Percentiles rank a stretch among this genome's conserved stretches.
phyloP scores from a whole-genome alignment of 345 rosid genomes.

The Hibiscus syriacus region DNA sequence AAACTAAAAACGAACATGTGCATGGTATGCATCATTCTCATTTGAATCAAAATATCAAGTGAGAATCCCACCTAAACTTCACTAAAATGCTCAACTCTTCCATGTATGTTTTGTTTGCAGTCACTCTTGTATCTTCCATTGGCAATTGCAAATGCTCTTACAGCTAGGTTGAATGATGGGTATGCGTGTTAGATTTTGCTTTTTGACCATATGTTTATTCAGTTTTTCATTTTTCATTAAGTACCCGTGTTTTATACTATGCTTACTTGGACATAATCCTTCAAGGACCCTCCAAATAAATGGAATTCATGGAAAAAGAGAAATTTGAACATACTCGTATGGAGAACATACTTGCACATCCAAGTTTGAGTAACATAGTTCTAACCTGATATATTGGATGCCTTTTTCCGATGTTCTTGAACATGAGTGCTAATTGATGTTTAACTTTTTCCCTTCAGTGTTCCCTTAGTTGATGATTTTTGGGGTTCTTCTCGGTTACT shows the following conservation, averaged over 20 bases:
- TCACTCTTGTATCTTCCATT: slow-evolving; percentile 86
- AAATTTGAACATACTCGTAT: too few relatives aligned
- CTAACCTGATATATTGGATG: not conserved
- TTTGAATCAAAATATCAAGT: not conserved
- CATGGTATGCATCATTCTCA: slow-evolving; percentile 53
- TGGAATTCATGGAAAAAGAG: too few relatives aligned
- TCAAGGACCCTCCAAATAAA: too few relatives aligned
- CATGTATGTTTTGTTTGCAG: slow-evolving; percentile 28
- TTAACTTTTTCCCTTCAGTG: slow-evolving; percentile 38
- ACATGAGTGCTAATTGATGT: not conserved
- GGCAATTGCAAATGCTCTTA: slow-evolving; percentile 86
- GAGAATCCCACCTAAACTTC: not conserved
- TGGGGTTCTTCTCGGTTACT: slow-evolving; percentile 92
- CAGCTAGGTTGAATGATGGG: slow-evolving; percentile 91
- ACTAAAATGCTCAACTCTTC: not conserved
- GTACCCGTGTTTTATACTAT: too few relatives aligned
- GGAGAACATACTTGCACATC: too few relatives aligned
- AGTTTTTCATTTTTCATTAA: too few relatives aligned
- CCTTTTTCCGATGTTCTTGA: not conserved
- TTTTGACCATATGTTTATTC: not conserved
- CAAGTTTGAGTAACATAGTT: too few relatives aligned
- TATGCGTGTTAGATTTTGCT: slow-evolving; percentile 27
- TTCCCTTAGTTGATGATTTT: slow-evolving; percentile 77
- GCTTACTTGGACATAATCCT: too few relatives aligned
- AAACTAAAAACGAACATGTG: slow-evolving; percentile 97